These are phyloP conservation scores for Zygoascus tannicola DNA, from an alignment of 805 yeast species.

Conservation along the genomic window DNA sequence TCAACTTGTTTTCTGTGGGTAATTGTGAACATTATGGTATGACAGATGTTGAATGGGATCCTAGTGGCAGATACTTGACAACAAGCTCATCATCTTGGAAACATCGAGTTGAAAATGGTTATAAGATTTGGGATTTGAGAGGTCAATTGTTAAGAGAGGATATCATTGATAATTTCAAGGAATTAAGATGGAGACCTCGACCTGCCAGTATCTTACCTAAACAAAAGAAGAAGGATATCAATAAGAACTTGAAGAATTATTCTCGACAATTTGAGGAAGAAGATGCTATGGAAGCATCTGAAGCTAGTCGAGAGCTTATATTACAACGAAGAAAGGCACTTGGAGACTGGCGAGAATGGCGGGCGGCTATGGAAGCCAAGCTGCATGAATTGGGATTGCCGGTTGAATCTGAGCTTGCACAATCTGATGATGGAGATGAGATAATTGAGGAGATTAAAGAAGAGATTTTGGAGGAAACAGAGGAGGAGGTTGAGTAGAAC, in stretches of 20 bases:
- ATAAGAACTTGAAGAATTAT: conserved; percentile 82
- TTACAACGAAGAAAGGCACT: conserved; percentile 71
- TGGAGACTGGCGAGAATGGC: conserved; percentile 79
- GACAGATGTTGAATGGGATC: conserved; percentile 87
- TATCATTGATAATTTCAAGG: conserved; percentile 70
- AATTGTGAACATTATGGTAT: conserved; percentile 63
- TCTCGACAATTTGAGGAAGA: conserved; percentile 87
- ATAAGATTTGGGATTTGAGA: conserved; percentile 73
- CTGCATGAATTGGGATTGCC: conserved; percentile 39
- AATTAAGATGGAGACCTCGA: conserved; percentile 95
- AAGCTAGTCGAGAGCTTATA: conserved; percentile 83
- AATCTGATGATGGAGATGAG: conserved; percentile 43
- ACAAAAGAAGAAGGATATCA: conserved; percentile 78
- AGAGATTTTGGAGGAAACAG: conserved; percentile 42
- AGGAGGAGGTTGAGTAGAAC: conserved; percentile 28
- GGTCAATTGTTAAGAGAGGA: conserved; percentile 75
- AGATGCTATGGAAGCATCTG: conserved; percentile 93
- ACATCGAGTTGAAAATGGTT: conserved; percentile 83
- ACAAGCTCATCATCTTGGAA: conserved; percentile 84
- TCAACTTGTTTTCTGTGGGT: conserved; percentile 53
- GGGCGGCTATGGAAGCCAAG: conserved; percentile 42
- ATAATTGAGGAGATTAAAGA: conserved; percentile 68
- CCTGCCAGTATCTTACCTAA: conserved; percentile 69
- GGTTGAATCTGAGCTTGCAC: conserved; percentile 32
- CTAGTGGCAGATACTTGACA: conserved; percentile 84